phyloP scores from a whole-genome alignment of 371 early-diverging fungal species.

The Mucor plumbeus region DNA sequence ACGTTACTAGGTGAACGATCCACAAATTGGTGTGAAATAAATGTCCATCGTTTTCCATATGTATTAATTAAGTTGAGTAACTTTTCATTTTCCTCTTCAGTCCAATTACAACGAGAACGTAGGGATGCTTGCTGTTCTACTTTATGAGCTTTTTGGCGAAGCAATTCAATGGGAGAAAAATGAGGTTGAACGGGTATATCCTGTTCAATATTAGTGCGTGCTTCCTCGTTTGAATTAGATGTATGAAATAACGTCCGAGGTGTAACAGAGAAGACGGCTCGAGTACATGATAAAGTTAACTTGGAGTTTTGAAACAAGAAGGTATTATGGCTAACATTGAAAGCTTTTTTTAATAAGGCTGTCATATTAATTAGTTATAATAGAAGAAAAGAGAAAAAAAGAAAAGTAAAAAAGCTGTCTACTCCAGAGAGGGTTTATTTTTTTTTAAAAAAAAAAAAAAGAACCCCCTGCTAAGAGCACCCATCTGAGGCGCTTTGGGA shows the following conservation, averaged over 20 bases:
- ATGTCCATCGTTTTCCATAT: conserved; percentile 26
- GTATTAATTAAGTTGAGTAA: conserved; percentile 15
- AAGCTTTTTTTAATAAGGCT: background rate
- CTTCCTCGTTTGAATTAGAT: background rate
- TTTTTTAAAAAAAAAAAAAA: background rate
- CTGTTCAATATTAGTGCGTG: background rate
- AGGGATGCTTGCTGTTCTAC: background rate
- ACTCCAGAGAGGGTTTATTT: background rate
- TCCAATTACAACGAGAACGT: conserved; percentile 34
- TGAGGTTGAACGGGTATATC: background rate
- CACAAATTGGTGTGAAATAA: conserved; percentile 25
- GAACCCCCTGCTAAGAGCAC: background rate
- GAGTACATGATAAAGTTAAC: background rate
- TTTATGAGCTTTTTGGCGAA: conserved; percentile 15
- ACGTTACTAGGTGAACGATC: conserved; percentile 25
- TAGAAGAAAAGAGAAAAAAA: background rate
- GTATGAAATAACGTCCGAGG: background rate
- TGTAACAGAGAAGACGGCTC: background rate
- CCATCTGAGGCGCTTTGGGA: too few species aligned
- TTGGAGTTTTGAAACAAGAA: background rate
- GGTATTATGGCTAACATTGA: background rate
- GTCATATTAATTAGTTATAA: background rate
- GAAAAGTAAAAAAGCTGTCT: background rate
- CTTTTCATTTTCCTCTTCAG: conserved; percentile 33
- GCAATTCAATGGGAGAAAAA: conserved; percentile 4